These are phyloP conservation scores for Cryptosporidium felis DNA, from an alignment of 169 alveolate species.

Conservation along the genomic window DNA sequence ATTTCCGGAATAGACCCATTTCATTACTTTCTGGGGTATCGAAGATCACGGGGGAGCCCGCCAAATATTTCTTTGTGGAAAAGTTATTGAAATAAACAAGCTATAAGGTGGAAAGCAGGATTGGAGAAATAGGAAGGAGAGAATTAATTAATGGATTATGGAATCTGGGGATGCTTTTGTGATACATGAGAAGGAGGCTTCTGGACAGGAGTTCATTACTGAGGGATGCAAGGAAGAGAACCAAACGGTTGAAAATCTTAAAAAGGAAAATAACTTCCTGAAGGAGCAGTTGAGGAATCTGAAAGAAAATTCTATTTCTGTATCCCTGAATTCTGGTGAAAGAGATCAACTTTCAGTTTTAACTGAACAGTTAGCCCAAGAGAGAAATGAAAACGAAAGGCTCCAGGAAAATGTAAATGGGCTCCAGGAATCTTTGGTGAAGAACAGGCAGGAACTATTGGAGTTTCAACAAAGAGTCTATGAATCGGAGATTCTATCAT, in stretches of 20 bases:
- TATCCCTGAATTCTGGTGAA: not conserved
- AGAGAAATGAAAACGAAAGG: constrained; percentile 59
- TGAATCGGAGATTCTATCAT: constrained; percentile 58
- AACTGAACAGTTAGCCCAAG: constrained; percentile 42
- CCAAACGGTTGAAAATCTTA: not conserved
- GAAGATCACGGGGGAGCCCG: not conserved
- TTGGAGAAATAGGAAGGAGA: not conserved
- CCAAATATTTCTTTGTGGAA: not conserved
- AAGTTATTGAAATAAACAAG: not conserved
- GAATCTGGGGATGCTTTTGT: constrained; percentile 14
- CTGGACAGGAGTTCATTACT: not conserved
- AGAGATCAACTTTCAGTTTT: constrained; percentile 14
- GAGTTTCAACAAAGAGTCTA: constrained; percentile 46
- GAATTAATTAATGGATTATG: constrained; percentile 10
- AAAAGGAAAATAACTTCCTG: not conserved
- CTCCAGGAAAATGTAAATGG: constrained; percentile 36
- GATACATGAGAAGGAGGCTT: not conserved
- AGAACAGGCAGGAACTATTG: constrained; percentile 30
- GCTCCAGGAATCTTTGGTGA: constrained; percentile 30
- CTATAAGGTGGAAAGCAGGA: not conserved
- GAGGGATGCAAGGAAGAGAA: not conserved
- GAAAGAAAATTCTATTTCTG: not conserved
- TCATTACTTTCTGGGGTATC: too few species aligned
- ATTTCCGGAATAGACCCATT: too few species aligned
- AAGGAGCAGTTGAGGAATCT: not conserved